These are phyloP conservation scores for Penicillium paxilli DNA, from an alignment of 495 filamentous ascomycete species.

Conservation along the genomic window DNA sequence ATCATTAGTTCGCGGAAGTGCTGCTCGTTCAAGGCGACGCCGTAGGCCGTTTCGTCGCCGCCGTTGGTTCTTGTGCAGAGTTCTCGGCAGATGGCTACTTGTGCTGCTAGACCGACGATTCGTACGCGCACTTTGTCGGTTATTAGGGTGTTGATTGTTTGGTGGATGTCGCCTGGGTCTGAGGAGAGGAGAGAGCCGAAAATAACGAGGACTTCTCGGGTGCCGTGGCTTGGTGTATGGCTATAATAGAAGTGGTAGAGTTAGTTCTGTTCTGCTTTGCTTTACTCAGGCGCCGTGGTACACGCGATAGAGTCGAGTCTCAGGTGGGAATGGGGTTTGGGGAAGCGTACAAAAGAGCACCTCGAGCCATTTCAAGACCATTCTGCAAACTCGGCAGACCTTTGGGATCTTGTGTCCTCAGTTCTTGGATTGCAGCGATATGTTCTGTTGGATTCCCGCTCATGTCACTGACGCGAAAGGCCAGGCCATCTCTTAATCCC, in stretches of 20 bases:
- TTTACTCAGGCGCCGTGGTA: neutral
- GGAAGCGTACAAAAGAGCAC: conserved; percentile 70
- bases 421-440: conserved; percentile 68
- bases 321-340: no score
- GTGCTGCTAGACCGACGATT: conserved; percentile 85
- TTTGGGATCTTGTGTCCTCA: conserved; percentile 76
- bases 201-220: conserved; percentile 85
- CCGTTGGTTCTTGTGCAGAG: conserved; percentile 83
- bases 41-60: conserved; percentile 73
- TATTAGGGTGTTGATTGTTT: conserved; percentile 76
- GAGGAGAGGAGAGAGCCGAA: conserved; percentile 87
- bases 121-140: conserved; percentile 80
- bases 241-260: conserved; percentile 43
- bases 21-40: conserved; percentile 82
- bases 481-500: conserved; percentile 88
- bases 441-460: conserved; percentile 90
- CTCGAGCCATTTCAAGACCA: conserved; percentile 90
- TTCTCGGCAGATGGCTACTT: conserved; percentile 89
- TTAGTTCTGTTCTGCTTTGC: conserved; percentile 13
- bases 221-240: conserved; percentile 90
- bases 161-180: conserved; percentile 93
- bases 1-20: conserved; percentile 89
- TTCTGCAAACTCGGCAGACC: conserved; percentile 92
- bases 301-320: neutral
- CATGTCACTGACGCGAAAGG: conserved; percentile 81